A percentile compares a stretch with the other conserved stretches of the same genome.
Conservation (phyloP, 1,284 basidiomycete species). For the Naganishia sp. region DNA sequence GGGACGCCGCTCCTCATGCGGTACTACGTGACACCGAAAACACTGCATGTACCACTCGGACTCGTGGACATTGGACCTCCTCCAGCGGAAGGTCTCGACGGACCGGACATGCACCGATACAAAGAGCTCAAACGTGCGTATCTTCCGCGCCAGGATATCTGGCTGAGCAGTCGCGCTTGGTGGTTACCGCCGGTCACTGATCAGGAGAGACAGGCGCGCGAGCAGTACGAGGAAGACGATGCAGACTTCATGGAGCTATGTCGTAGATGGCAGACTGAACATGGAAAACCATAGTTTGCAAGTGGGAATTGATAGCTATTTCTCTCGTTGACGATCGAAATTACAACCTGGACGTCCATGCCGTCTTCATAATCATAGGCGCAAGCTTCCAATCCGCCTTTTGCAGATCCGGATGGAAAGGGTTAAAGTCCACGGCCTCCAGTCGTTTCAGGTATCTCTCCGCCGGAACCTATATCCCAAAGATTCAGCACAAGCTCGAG, state of each 20-base stretch:
- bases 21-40: slow-evolving; percentile 12
- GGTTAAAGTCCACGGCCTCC: slow-evolving; percentile 78
- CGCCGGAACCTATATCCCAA: slow-evolving; percentile 65
- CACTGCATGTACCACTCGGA: slow-evolving; percentile 20
- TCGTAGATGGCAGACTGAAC: not conserved
- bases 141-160: slow-evolving; percentile 19
- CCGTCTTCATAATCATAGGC: slow-evolving; percentile 78
- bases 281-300: not conserved
- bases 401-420: slow-evolving; percentile 70
- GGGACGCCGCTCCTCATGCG: slow-evolving; percentile 10
- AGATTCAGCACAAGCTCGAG: slow-evolving; percentile 1
- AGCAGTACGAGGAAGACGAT: slow-evolving; percentile 21
- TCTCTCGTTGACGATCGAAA: too few relatives aligned
- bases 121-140: slow-evolving; percentile 1
- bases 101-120: not conserved
- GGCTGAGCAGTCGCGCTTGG: slow-evolving; percentile 17
- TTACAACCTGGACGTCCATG: slow-evolving; percentile 52
- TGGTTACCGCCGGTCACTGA: not conserved
- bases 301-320: too few relatives aligned
- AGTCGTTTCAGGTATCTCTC: slow-evolving; percentile 71
- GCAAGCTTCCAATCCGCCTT: slow-evolving; percentile 80
- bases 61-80: not conserved
- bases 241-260: slow-evolving; percentile 10
- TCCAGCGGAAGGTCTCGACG: not conserved
- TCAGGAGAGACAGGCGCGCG: not conserved